Evolutionary conservation across 805 yeast genomes (phyloP).

Genomic region (Schwanniomyces pseudopolymorphus): DNA sequence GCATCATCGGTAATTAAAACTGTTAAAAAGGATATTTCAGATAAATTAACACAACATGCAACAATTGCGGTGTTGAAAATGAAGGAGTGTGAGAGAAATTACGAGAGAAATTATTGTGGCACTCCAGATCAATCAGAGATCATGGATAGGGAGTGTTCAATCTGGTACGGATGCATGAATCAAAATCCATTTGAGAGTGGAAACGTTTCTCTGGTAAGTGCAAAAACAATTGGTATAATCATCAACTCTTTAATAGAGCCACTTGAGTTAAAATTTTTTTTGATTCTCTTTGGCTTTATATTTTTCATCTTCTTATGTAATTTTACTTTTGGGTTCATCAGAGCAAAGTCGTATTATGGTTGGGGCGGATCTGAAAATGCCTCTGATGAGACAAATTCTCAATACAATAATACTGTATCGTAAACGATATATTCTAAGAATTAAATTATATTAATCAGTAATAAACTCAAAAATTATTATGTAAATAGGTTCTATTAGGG

Average conservation of each 20-base stretch:
- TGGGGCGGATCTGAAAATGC: constrained; percentile 9
- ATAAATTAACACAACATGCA: constrained; percentile 49
- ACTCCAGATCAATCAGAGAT: constrained; percentile 59
- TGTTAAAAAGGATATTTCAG: constrained; percentile 53
- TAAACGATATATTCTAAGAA: too few species aligned
- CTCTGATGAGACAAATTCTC: not conserved
- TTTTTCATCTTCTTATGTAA: constrained; percentile 59
- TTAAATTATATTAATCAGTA: not conserved
- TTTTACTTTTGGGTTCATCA: constrained; percentile 63
- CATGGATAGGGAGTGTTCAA: constrained; percentile 52
- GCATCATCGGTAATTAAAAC: constrained; percentile 45
- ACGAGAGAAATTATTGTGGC: constrained; percentile 55
- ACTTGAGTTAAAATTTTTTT: constrained; percentile 57
- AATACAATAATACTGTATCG: too few species aligned
- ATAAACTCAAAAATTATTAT: not conserved
- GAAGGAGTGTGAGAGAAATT: constrained; percentile 52
- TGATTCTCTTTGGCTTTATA: constrained; percentile 40
- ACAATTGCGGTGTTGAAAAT: constrained; percentile 50
- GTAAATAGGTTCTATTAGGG: not conserved
- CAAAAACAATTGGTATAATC: constrained; percentile 61
- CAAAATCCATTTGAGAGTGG: constrained; percentile 52
- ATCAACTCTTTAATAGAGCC: constrained; percentile 68
- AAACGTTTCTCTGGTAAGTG: constrained; percentile 53
- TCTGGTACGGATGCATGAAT: constrained; percentile 68
- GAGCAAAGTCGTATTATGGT: constrained; percentile 54